These are phyloP conservation scores for Effrenium voratum DNA, from an alignment of 73 alveolate genomes.

Conservation along the genomic window DNA sequence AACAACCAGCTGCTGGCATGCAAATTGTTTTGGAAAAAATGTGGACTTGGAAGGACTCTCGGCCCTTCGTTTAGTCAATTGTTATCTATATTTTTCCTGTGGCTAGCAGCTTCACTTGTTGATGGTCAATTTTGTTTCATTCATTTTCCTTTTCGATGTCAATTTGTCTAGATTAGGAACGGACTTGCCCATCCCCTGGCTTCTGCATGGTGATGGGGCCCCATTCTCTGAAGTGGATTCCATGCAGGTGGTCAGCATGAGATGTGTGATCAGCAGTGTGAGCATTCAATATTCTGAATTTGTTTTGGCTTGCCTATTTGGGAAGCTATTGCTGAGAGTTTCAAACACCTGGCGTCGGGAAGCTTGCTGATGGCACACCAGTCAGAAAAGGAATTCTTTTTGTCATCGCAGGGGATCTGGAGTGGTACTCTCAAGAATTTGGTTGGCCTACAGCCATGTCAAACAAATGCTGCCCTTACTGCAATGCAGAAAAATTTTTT, in stretches of 20 bases:
- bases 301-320: not conserved
- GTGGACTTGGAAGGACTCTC: no score
- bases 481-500: conserved; percentile 4
- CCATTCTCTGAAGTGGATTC: not conserved
- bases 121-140: no score
- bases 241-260: not conserved
- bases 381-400: not conserved
- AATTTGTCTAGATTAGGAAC: no score
- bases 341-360: not conserved
- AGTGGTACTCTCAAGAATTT: not conserved
- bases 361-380: no score
- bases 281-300: not conserved
- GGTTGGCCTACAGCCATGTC: not conserved
- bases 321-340: not conserved
- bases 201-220: conserved; percentile 14
- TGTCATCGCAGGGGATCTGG: conserved; percentile 5
- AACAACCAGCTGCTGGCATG: no score
- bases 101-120: no score
- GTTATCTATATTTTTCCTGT: no score
- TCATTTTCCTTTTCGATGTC: no score
- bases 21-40: no score
- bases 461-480: not conserved
- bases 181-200: conserved; percentile 21
- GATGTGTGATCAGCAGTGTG: not conserved
- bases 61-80: no score